Conservation (phyloP, 2,329 filamentous ascomycete species). For the Biscogniauxia marginata region DNA sequence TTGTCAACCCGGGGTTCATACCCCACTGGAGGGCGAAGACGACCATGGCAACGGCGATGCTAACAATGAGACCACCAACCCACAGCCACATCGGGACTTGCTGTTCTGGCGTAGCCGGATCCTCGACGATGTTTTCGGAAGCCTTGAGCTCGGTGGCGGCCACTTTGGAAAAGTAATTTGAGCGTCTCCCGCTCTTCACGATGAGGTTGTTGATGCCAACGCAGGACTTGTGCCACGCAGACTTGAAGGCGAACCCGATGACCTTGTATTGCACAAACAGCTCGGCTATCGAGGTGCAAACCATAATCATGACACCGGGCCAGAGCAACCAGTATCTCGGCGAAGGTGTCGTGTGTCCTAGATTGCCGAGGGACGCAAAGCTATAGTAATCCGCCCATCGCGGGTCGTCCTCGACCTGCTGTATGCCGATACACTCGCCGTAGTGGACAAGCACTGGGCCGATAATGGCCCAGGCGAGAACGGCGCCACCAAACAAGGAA, state of each 20-base stretch:
- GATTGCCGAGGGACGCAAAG: conserved; percentile 35
- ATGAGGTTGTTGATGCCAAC: conserved; percentile 40
- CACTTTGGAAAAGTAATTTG: conserved; percentile 41
- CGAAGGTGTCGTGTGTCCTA: conserved; percentile 34
- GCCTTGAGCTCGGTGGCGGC: conserved; percentile 32
- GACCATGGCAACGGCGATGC: conserved; percentile 51
- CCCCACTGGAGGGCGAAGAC: conserved; percentile 52
- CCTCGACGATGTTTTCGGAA: conserved; percentile 45
- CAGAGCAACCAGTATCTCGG: conserved; percentile 43
- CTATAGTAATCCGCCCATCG: conserved; percentile 43
- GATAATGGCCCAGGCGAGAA: conserved; percentile 57
- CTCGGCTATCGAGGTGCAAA: conserved; percentile 40
- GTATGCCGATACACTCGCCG: conserved; percentile 44
- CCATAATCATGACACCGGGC: conserved; percentile 43
- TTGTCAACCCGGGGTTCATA: conserved; percentile 55
- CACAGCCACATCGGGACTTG: conserved; percentile 55
- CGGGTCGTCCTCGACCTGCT: conserved; percentile 35
- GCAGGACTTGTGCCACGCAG: conserved; percentile 46
- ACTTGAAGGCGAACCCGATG: conserved; percentile 40
- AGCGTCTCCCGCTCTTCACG: conserved; percentile 41
- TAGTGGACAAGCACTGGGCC: conserved; percentile 56
- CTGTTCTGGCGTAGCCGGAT: conserved; percentile 46
- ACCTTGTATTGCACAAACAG: conserved; percentile 40
- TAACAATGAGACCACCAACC: conserved; percentile 45
- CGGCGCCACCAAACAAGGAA: conserved; percentile 54